Evolutionary conservation across 371 early-diverging fungal species (phyloP).

Genomic region (Massospora cicadina): DNA sequence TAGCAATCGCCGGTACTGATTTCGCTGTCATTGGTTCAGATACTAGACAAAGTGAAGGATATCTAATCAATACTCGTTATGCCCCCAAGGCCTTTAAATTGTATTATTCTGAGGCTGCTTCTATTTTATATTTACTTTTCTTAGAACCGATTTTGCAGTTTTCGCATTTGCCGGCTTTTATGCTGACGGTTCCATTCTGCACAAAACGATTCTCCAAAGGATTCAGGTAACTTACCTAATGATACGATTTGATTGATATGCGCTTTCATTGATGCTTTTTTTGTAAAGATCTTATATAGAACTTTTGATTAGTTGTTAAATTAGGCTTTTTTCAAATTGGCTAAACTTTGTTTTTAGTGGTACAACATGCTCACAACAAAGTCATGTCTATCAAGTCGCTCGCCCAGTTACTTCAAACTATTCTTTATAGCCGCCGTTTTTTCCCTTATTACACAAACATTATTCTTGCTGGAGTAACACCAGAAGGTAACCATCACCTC

Average conservation of each 20-base stretch:
- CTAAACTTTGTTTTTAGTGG: slow-evolving; percentile 31
- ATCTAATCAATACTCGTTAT: slow-evolving; percentile 88
- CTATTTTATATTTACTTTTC: neutral
- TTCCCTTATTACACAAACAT: slow-evolving; percentile 97
- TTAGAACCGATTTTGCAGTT: slow-evolving; percentile 63
- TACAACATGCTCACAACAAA: slow-evolving; percentile 86
- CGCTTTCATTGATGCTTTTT: no score
- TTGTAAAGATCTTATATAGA: neutral
- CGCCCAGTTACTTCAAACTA: slow-evolving; percentile 90
- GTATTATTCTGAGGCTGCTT: slow-evolving; percentile 18
- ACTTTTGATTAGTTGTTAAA: neutral
- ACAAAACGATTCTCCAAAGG: slow-evolving; percentile 66
- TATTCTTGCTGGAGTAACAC: slow-evolving; percentile 83
- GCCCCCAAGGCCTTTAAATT: slow-evolving; percentile 84
- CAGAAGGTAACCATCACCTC: slow-evolving; percentile 33
- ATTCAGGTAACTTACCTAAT: slow-evolving; percentile 71
- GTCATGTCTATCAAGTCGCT: slow-evolving; percentile 67
- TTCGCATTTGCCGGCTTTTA: slow-evolving; percentile 86
- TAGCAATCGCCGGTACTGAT: slow-evolving; percentile 91
- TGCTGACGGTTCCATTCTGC: slow-evolving; percentile 85
- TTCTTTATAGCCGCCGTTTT: slow-evolving; percentile 88
- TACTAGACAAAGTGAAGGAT: slow-evolving; percentile 94
- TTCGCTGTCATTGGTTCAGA: slow-evolving; percentile 93
- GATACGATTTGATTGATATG: no score
- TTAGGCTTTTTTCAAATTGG: slow-evolving; percentile 5